A percentile compares a stretch with the other conserved stretches of the same genome.
Conservation (phyloP, 2,329 filamentous ascomycete species). For the Colletotrichum tanaceti region DNA sequence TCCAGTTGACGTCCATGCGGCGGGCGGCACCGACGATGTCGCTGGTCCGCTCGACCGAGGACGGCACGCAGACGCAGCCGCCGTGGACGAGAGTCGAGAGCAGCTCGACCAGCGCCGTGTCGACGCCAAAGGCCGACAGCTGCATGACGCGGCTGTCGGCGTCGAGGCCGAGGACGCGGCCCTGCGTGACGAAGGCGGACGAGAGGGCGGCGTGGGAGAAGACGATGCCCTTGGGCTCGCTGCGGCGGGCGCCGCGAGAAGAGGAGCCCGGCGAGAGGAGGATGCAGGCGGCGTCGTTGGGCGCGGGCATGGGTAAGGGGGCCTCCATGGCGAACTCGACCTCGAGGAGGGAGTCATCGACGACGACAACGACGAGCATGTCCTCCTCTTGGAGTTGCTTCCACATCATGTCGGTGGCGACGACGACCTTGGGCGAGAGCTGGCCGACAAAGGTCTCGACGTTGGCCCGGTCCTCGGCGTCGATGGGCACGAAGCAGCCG, state of each 20-base stretch:
- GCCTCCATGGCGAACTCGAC: slow-evolving; percentile 41
- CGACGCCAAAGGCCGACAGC: slow-evolving; percentile 65
- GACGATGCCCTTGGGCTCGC: slow-evolving; percentile 69
- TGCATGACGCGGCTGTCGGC: slow-evolving; percentile 66
- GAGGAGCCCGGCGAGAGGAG: slow-evolving; percentile 69
- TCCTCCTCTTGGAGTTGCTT: slow-evolving; percentile 54
- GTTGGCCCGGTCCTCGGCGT: slow-evolving; percentile 56
- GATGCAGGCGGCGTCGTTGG: slow-evolving; percentile 67
- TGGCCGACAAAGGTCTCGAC: slow-evolving; percentile 57
- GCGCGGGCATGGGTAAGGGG: slow-evolving; percentile 50
- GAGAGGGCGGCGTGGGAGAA: slow-evolving; percentile 71
- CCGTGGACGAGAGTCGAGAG: slow-evolving; percentile 65
- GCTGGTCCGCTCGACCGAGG: slow-evolving; percentile 59
- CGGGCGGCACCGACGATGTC: slow-evolving; percentile 63
- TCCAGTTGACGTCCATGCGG: slow-evolving; percentile 63
- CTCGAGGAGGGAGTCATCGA: slow-evolving; percentile 56
- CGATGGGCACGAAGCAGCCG: slow-evolving; percentile 63
- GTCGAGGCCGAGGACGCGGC: slow-evolving; percentile 60
- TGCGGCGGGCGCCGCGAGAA: no score
- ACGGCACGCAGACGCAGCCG: slow-evolving; percentile 70
- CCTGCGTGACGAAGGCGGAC: slow-evolving; percentile 64
- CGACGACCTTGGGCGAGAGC: slow-evolving; percentile 57
- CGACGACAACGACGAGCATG: slow-evolving; percentile 54
- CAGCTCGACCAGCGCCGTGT: slow-evolving; percentile 63
- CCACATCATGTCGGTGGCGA: slow-evolving; percentile 58